Conservation (phyloP, 495 filamentous ascomycete species). For the Neurospora sp. region DNA sequence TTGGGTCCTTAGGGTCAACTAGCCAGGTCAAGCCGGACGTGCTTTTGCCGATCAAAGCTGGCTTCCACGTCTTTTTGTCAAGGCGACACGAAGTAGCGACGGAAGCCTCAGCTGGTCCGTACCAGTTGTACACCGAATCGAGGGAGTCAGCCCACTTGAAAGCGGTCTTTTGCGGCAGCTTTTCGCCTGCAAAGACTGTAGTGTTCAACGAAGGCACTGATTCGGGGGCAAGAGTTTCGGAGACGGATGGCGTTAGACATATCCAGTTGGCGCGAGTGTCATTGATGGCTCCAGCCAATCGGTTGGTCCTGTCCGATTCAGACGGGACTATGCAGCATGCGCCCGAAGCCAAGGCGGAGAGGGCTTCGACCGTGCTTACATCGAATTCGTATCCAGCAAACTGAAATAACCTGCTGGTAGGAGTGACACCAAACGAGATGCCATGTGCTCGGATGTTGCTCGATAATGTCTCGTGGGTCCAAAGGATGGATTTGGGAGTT, state of each 20-base stretch:
- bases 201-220: constrained; percentile 6
- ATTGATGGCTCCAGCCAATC: constrained; percentile 19
- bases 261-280: constrained; percentile 19
- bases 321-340: constrained; percentile 22
- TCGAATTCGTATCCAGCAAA: constrained; percentile 58
- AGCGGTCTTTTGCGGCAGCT: background rate
- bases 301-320: constrained; percentile 22
- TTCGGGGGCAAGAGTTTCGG: constrained; percentile 10
- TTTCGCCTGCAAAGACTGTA: background rate
- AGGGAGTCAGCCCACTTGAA: background rate
- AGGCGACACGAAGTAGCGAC: background rate
- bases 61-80: background rate
- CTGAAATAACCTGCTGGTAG: constrained; percentile 32
- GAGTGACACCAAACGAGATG: constrained; percentile 17
- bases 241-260: constrained; percentile 6
- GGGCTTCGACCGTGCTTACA: constrained; percentile 28
- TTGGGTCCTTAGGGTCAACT: constrained; percentile 19
- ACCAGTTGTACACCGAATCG: background rate
- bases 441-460: constrained; percentile 28
- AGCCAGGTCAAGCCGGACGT: constrained; percentile 12
- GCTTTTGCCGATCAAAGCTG: background rate
- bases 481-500: constrained; percentile 31
- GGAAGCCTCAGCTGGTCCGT: background rate
- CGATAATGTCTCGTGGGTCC: constrained; percentile 30
- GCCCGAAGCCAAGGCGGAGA: background rate